These are phyloP conservation scores for Flaveria linearis DNA, from an alignment of 129 eudicot genomes.

Conservation along the genomic window DNA sequence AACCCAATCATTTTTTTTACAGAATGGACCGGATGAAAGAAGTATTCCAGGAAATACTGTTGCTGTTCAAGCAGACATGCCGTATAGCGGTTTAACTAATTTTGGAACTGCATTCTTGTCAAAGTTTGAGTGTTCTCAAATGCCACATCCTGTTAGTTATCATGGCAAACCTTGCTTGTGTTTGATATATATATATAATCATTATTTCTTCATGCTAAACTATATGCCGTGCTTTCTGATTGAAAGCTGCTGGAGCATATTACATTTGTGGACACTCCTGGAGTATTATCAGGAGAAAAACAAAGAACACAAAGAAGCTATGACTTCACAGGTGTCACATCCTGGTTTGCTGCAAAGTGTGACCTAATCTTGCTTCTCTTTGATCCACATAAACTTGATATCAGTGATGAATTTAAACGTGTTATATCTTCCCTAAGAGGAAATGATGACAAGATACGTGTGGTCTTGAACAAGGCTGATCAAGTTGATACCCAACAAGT, in stretches of 20 bases:
- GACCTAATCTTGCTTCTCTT: slow-evolving; percentile 85
- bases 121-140: slow-evolving; percentile 93
- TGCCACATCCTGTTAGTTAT: slow-evolving; percentile 94
- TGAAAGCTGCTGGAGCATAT: slow-evolving; percentile 84
- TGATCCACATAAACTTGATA: slow-evolving; percentile 97
- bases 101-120: slow-evolving; percentile 95
- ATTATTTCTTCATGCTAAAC: background rate
- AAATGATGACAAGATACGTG: slow-evolving; percentile 93
- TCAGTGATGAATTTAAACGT: slow-evolving; percentile 94
- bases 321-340: slow-evolving; percentile 93
- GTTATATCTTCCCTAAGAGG: slow-evolving; percentile 90
- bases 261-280: slow-evolving; percentile 97
- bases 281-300: slow-evolving; percentile 95
- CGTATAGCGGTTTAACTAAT: slow-evolving; percentile 81
- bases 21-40: slow-evolving; percentile 99
- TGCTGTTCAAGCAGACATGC: slow-evolving; percentile 99
- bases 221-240: background rate
- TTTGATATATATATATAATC: background rate
- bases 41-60: slow-evolving; percentile 95
- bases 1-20: slow-evolving; percentile 1
- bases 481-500: slow-evolving; percentile 99
- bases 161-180: background rate
- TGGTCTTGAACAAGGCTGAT: slow-evolving; percentile 94
- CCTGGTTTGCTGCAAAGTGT: slow-evolving; percentile 97
- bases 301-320: slow-evolving; percentile 96